A percentile compares a stretch with the other conserved stretches of the same genome.
Conservation (phyloP, 495 filamentous ascomycete genomes). For the Cladorrhinum samala region DNA sequence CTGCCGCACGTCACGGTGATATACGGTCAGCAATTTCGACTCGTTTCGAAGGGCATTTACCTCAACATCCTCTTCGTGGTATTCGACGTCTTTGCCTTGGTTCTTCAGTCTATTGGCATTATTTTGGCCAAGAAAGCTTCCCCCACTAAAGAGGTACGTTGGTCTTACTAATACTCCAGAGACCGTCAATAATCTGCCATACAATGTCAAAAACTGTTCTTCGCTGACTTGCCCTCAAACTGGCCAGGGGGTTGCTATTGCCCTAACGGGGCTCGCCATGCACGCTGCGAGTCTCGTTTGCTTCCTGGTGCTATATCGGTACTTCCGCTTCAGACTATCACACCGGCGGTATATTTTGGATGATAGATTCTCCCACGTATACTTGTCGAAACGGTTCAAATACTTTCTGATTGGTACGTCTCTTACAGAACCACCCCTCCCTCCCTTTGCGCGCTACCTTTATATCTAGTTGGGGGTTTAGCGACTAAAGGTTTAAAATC, state of each 20-base stretch:
- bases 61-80: conserved; percentile 25
- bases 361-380: conserved; percentile 24
- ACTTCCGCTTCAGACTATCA: conserved; percentile 24
- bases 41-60: conserved; percentile 27
- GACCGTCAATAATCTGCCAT: not conserved
- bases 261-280: conserved; percentile 33
- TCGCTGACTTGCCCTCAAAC: conserved; percentile 27
- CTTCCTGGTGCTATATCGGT: conserved; percentile 29
- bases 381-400: conserved; percentile 29
- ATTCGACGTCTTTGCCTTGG: conserved; percentile 27
- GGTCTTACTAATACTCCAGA: not conserved
- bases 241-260: conserved; percentile 24
- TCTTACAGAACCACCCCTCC: not conserved
- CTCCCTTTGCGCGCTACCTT: not conserved
- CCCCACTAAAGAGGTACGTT: conserved; percentile 15
- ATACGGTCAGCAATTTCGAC: conserved; percentile 31
- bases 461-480: not conserved
- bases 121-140: conserved; percentile 15
- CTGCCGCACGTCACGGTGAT: conserved; percentile 34
- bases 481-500: not conserved
- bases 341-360: conserved; percentile 30
- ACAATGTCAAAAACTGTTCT: too few species aligned
- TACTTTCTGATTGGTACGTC: conserved; percentile 32
- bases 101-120: conserved; percentile 33
- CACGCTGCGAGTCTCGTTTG: conserved; percentile 28